A percentile compares a stretch with the other conserved stretches of the same genome.
These are phyloP conservation scores for Hyaloscypha finlandica DNA, from an alignment of 495 filamentous ascomycete species.

Conservation along the genomic window DNA sequence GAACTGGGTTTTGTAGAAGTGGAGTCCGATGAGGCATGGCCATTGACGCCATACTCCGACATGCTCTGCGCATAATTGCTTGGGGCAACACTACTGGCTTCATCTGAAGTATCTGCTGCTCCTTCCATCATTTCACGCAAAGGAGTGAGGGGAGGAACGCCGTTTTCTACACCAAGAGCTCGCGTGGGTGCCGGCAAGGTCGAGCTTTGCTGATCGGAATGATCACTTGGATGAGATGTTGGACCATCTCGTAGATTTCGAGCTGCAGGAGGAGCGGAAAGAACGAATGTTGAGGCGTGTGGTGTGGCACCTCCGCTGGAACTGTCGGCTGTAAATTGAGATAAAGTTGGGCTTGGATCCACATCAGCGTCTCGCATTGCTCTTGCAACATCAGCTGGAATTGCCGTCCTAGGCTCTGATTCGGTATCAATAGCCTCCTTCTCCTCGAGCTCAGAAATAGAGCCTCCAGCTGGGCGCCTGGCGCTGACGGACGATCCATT, in stretches of 20 bases:
- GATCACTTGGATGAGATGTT: not conserved
- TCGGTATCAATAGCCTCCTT: conserved; percentile 24
- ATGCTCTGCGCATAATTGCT: conserved; percentile 16
- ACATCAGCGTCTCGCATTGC: conserved; percentile 33
- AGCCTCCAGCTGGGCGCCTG: conserved; percentile 32
- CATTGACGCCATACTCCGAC: conserved; percentile 16
- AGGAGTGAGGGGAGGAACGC: conserved; percentile 38
- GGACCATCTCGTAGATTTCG: conserved; percentile 6
- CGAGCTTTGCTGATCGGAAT: not conserved
- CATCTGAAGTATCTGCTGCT: conserved; percentile 38
- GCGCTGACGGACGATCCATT: conserved; percentile 26
- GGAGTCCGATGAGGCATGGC: conserved; percentile 23
- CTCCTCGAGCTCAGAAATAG: conserved; percentile 42
- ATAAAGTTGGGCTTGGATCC: conserved; percentile 7
- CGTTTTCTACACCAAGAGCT: conserved; percentile 17
- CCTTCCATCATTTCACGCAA: conserved; percentile 39
- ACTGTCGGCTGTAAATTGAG: not conserved
- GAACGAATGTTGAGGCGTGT: conserved; percentile 19
- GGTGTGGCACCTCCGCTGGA: not conserved
- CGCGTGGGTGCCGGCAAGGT: not conserved
- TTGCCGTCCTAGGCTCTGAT: conserved; percentile 23
- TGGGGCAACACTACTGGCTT: conserved; percentile 30
- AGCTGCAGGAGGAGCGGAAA: conserved; percentile 23
- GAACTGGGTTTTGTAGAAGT: conserved; percentile 1
- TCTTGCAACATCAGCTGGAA: conserved; percentile 23